Evolutionary conservation across 352 stramenopile species (phyloP), one percentile per base, ranked within the genome.

Genomic region (Phytophthora ohioensis): DNA sequence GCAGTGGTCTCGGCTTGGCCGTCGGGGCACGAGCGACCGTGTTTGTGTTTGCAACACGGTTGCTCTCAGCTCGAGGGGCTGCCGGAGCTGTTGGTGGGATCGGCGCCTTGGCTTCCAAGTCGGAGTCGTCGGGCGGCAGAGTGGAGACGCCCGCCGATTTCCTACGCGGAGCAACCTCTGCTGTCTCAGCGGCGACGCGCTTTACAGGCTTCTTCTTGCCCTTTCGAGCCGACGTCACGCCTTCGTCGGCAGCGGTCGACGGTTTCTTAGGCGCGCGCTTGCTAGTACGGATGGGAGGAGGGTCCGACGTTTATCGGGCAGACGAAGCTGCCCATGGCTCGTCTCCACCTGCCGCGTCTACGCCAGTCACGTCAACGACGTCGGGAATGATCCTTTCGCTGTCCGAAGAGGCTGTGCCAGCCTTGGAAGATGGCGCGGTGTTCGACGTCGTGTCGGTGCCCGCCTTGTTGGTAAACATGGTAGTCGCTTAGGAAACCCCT

Each of bases 361-460:
- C 42, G n/a, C 42, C 42, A 30, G 42, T 69, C 17, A 69, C 62
- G 52, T 64, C 62, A 12, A 64, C 62, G 45, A 64, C 43, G 42
- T 27, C 21, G 21, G 21, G 21, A 27, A 15, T 30, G 42, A 47
- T 13, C n/a, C 42, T 47, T 17, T n/a, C 21, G 31, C n/a, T 47
- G 42, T 21, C 42, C 42, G 42, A 5, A 21, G 42, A 47, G 42
- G 42, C 10, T 17, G 42, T 9, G 5, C 9, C 4, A 9, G 42
- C 42, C 42, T 47, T 47, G 2, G 12, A 7, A 8, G 5, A 27
- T 0, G 41, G 6, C 41, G 15, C 41, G 41, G 13, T 47, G 42
- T 47, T 30, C 9, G 42, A 7, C 7, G 7, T 41, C 7, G 36
- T 41, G 36, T 41, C 36, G 36, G 36, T 11, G 36, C 11, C 2